Base-by-base conservation (phyloP, 495 filamentous ascomycete genomes). In the Aspergillus coremiiformis region DNA sequence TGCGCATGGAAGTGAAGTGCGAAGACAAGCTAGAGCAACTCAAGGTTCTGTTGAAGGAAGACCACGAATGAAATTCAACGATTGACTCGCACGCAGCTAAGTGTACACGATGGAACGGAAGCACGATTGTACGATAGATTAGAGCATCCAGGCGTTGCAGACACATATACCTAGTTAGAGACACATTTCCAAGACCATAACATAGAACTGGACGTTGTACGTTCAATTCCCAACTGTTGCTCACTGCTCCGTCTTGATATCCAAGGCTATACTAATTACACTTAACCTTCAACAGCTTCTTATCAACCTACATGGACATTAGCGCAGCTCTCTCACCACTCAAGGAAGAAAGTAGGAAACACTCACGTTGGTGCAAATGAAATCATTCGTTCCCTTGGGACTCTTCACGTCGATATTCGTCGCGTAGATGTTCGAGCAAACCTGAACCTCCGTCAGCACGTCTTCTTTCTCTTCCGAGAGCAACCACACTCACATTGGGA, bases 321-420 rank as follows among this genome's bases (percentile, higher is more conserved):
- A 59, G 49, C 48, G 35, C 21, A 49, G 35, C 17, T 12, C 21
- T 19, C 32, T 4, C 5, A 39, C 14, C 17, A 8, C 4, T n/a
- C 47, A 30, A 23, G 21, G 5, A 17, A 15, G 5, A 21, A 15
- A 9, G 10, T 30, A 0, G 26, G 23, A 12, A 17, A 19, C 43
- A 60, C 68, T 52, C 49, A 82, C 77, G 71, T 79, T 79, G 10
- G 69, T 69, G 60, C 81, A 84, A 39, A 71, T 69, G 55, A 78
- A 80, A 8, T 64, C 52, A 47, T 77, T 59, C 37, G 66, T 70
- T 5, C 78, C 79, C 44, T 37, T 67, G 5, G 80, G 79, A 49
- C 77, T 78, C 1, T 63, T 47, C 7, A 84, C 78, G 50, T 75
- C 62, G 46, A 84, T 80, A 17, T 73, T 60, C 2, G 54, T 63